Percentiles rank a stretch among this genome's conserved stretches.
Conservation (phyloP, 495 filamentous ascomycete species). For the Penicillium manginii region DNA sequence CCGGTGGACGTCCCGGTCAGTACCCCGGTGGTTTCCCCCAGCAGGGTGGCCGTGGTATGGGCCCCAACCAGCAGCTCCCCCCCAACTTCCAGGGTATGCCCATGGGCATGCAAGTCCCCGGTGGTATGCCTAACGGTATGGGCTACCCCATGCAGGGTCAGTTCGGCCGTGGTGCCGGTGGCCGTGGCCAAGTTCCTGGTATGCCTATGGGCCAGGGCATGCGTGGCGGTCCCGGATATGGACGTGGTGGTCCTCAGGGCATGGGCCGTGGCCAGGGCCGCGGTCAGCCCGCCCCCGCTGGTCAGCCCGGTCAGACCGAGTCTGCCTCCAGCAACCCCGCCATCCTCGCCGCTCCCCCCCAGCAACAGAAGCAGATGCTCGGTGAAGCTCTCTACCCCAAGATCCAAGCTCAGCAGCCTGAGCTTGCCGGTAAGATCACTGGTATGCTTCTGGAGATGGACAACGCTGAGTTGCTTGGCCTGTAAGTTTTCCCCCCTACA, state of each 20-base stretch:
- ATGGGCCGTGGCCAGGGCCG: constrained; percentile 54
- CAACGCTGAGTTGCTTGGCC: constrained; percentile 84
- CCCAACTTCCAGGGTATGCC: constrained; percentile 83
- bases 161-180: constrained; percentile 71
- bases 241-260: constrained; percentile 53
- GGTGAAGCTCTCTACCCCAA: constrained; percentile 98
- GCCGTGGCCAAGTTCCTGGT: constrained; percentile 75
- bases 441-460: constrained; percentile 99
- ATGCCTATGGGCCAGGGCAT: constrained; percentile 72
- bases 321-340: constrained; percentile 40
- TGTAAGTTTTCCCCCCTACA: constrained; percentile 69
- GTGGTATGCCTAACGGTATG: constrained; percentile 58
- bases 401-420: constrained; percentile 90
- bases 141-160: constrained; percentile 61
- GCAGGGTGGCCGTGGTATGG: constrained; percentile 81
- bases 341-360: constrained; percentile 58
- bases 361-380: constrained; percentile 95
- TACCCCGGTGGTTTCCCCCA: constrained; percentile 80
- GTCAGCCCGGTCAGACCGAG: constrained; percentile 29
- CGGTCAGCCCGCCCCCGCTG: constrained; percentile 41
- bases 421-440: constrained; percentile 97
- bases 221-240: constrained; percentile 69
- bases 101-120: constrained; percentile 69
- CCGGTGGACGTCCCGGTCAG: constrained; percentile 81
- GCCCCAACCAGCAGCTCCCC: constrained; percentile 76